A percentile compares a stretch with the other conserved stretches of the same genome.
These are phyloP conservation scores for Gyrodon lividus DNA, from an alignment of 768 basidiomycete species.

Conservation along the genomic window DNA sequence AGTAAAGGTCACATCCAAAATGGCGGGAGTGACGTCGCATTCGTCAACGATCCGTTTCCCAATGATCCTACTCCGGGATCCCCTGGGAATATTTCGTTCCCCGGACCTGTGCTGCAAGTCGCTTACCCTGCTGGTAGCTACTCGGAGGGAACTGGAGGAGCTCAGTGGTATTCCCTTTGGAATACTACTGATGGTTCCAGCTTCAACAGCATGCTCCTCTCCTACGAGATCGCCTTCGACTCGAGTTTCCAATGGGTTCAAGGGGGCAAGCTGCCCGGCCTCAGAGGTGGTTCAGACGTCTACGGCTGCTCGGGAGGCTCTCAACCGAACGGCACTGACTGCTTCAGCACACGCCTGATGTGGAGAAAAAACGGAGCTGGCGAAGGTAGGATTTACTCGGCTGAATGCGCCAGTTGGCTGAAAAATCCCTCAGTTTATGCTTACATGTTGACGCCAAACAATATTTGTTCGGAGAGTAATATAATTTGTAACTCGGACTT, in stretches of 20 bases:
- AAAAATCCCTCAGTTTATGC: slow-evolving; percentile 59
- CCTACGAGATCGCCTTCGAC: slow-evolving; percentile 76
- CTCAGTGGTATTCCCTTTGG: slow-evolving; percentile 69
- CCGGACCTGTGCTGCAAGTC: slow-evolving; percentile 48
- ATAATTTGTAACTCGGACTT: slow-evolving; percentile 73
- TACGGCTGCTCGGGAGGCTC: slow-evolving; percentile 71
- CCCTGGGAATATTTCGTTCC: slow-evolving; percentile 21
- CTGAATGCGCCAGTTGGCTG: not conserved
- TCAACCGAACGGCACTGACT: slow-evolving; percentile 59
- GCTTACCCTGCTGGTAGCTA: slow-evolving; percentile 64
- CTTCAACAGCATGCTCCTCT: slow-evolving; percentile 67
- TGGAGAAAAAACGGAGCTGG: slow-evolving; percentile 65
- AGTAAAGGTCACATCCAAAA: slow-evolving; percentile 61
- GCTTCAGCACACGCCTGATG: slow-evolving; percentile 76
- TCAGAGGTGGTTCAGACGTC: slow-evolving; percentile 64
- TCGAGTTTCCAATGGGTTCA: slow-evolving; percentile 66
- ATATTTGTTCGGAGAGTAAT: slow-evolving; percentile 51
- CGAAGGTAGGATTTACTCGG: slow-evolving; percentile 52
- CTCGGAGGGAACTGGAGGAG: slow-evolving; percentile 58
- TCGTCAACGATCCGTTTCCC: slow-evolving; percentile 70
- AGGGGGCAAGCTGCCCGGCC: slow-evolving; percentile 74
- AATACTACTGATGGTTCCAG: slow-evolving; percentile 54
- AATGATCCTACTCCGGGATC: slow-evolving; percentile 39
- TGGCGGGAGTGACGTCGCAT: slow-evolving; percentile 52
- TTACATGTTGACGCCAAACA: slow-evolving; percentile 67